Base-by-base conservation (phyloP, 2,329 filamentous ascomycete genomes). In the Endocalyx cinctus region DNA sequence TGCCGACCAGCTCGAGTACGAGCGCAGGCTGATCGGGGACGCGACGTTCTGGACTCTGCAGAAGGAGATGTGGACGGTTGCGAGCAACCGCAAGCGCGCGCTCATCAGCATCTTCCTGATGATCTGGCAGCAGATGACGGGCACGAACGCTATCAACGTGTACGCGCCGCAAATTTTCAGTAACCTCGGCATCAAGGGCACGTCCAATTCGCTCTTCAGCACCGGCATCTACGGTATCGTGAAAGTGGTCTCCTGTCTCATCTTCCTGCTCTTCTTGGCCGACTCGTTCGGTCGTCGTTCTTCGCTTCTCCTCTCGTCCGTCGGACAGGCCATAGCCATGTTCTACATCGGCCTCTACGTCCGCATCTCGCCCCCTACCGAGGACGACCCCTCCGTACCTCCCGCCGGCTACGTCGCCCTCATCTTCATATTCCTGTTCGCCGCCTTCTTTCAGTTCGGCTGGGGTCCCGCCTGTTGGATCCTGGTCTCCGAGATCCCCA, bases 71-170 rank as follows among this genome's bases (percentile, higher is more conserved):
- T 79, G 72, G 65, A 58, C 66, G 5, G 69, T 79, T 33, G 60
- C 67, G 2, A 69, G 69, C 1, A 80, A 85, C 59, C 69, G 81
- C 37, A 80, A 80, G 48, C 72, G 81, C 31, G 76, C 73, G 3
- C 56, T 83, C 29, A 70, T 84, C 36, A 79, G 76, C 18, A 72
- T 86, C 29, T 25, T 61, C 3, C 57, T 75, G 32, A 66, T 80
- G 80, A 62, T 84, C 25, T 84, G 78, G 54, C 82, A 87, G 55
- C 81, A 85, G 54, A 82, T 85, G 74, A 85, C 81, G 0, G 80
- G 79, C 54, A 58, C 55, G 10, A 63, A 58, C 37, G 55, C 55
- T 23, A 57, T 58, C 43, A 58, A 58, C 38, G 51, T 51, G 17
- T 58, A 58, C 34, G 54, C 54, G 15, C 55, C 55, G 6, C 49